Conservation (phyloP, 2,329 filamentous ascomycete species). For the Pyricularia grisea region DNA sequence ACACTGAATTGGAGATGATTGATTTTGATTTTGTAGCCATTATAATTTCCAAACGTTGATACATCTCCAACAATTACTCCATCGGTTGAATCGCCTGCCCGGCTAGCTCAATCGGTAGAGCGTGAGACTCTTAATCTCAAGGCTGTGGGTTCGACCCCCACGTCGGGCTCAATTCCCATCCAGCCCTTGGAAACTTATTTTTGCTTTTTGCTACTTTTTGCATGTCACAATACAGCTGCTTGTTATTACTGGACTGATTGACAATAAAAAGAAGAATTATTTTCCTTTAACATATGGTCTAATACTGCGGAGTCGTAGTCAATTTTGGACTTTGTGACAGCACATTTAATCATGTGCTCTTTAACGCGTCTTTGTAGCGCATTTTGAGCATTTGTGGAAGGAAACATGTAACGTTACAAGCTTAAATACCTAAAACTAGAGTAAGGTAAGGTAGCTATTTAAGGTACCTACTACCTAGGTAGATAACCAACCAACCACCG, state of each 20-base stretch:
- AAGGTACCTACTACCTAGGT: too few relatives aligned
- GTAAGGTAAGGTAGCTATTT: too few relatives aligned
- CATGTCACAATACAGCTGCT: too few relatives aligned
- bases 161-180: not conserved
- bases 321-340: not conserved
- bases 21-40: not conserved
- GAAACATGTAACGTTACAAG: not conserved
- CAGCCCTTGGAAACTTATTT: not conserved
- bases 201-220: too few relatives aligned
- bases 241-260: too few relatives aligned
- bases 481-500: too few relatives aligned
- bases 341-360: not conserved
- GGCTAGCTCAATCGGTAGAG: constrained; percentile 65
- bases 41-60: not conserved
- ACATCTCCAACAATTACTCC: not conserved
- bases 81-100: constrained; percentile 21
- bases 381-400: not conserved
- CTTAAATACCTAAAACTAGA: too few relatives aligned
- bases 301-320: not conserved
- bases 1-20: not conserved
- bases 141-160: not conserved
- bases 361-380: not conserved
- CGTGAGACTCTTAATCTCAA: constrained; percentile 53
- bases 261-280: too few relatives aligned
- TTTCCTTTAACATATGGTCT: not conserved